A percentile compares a stretch with the other conserved stretches of the same genome.
phyloP scores from a whole-genome alignment of 257 asterid species.

The Solanum clarkiae region DNA sequence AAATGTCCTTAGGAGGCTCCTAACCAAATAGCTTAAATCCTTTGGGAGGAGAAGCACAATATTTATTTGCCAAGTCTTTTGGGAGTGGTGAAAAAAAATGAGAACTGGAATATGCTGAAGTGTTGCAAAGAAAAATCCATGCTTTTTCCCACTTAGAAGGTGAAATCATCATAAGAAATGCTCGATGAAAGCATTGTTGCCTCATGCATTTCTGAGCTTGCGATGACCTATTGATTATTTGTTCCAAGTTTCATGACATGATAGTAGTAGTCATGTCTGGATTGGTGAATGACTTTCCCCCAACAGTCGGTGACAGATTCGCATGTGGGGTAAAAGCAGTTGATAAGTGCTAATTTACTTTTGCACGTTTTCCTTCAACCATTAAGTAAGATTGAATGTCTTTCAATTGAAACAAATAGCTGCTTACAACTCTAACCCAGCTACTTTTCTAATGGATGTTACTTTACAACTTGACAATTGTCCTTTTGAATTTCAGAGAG shows the following conservation, averaged over 20 bases:
- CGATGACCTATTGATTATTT: neutral
- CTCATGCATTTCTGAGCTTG: neutral
- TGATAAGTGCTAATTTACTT: neutral
- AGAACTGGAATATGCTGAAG: neutral
- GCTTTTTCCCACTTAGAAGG: neutral
- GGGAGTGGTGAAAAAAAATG: neutral
- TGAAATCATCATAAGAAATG: neutral
- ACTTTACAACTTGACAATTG: neutral
- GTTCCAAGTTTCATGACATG: neutral
- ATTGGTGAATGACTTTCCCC: neutral
- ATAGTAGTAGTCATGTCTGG: neutral
- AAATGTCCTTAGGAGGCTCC: neutral
- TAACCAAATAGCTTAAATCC: neutral
- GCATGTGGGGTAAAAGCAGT: neutral
- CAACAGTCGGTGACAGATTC: neutral
- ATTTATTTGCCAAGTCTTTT: neutral
- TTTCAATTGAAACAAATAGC: neutral
- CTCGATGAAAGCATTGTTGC: neutral
- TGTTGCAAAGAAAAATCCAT: neutral
- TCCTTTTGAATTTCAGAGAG: conserved; percentile 41
- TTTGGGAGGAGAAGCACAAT: neutral
- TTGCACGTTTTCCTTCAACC: neutral
- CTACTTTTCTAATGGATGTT: neutral
- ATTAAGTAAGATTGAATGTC: neutral
- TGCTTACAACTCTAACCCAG: neutral